phyloP scores from a whole-genome alignment of 2,329 filamentous ascomycete genomes.

The Aspergillus caelatus region DNA sequence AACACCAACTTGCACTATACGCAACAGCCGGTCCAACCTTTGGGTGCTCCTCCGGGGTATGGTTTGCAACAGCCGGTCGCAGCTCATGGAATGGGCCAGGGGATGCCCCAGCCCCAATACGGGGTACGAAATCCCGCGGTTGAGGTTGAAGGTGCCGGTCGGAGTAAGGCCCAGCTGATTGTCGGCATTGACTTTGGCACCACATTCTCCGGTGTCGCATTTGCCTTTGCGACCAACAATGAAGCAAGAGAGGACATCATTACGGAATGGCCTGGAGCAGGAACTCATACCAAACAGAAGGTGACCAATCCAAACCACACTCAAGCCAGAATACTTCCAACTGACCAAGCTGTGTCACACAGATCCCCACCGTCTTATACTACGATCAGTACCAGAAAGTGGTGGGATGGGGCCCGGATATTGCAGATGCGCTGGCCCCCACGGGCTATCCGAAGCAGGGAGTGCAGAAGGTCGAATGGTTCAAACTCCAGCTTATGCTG shows the following conservation, averaged over 20 bases:
- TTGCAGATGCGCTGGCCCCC: slow-evolving; percentile 91
- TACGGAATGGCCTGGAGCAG: slow-evolving; percentile 96
- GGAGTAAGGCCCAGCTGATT: slow-evolving; percentile 95
- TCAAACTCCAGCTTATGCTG: slow-evolving; percentile 98
- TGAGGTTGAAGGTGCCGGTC: slow-evolving; percentile 84
- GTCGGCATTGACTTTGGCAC: slow-evolving; percentile 99
- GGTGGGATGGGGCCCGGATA: slow-evolving; percentile 98
- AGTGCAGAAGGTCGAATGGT: slow-evolving; percentile 99
- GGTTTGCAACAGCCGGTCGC: slow-evolving; percentile 41
- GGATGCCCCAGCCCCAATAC: slow-evolving; percentile 33
- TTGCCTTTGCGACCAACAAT: slow-evolving; percentile 90
- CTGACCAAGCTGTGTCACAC: slow-evolving; percentile 13
- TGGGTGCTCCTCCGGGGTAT: slow-evolving; percentile 50
- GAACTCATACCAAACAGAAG: slow-evolving; percentile 98
- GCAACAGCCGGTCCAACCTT: slow-evolving; percentile 39
- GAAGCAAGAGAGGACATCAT: slow-evolving; percentile 99
- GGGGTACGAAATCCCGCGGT: slow-evolving; percentile 38
- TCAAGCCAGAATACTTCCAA: neutral
- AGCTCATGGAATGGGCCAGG: slow-evolving; percentile 28
- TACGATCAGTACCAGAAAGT: slow-evolving; percentile 99
- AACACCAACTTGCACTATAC: slow-evolving; percentile 57
- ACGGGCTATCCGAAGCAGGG: slow-evolving; percentile 97
- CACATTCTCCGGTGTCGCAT: slow-evolving; percentile 96
- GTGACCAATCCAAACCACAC: slow-evolving; percentile 51
- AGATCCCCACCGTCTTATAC: slow-evolving; percentile 98